Evolutionary conservation across 495 filamentous ascomycete species (phyloP).

Genomic region (Xylaria venustula): DNA sequence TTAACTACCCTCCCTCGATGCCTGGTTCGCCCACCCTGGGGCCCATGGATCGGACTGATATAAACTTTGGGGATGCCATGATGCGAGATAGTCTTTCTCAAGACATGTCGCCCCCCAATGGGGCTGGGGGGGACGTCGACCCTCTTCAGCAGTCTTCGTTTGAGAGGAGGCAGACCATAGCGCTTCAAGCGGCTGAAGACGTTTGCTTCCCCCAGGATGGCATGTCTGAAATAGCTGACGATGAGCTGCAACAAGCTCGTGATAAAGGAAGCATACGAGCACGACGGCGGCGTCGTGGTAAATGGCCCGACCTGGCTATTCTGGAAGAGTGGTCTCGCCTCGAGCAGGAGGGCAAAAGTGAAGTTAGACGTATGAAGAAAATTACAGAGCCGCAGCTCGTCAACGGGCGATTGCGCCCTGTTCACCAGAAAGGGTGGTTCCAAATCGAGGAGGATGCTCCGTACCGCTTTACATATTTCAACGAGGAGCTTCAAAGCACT

Average conservation of each 20-base stretch:
- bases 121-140: constrained; percentile 37
- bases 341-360: constrained; percentile 87
- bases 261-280: constrained; percentile 30
- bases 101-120: constrained; percentile 45
- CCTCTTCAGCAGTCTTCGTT: constrained; percentile 29
- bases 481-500: constrained; percentile 90
- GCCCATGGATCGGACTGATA: constrained; percentile 44
- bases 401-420: constrained; percentile 78
- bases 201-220: constrained; percentile 88
- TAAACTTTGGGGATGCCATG: constrained; percentile 79
- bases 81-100: constrained; percentile 57
- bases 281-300: constrained; percentile 53
- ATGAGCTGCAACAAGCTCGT: constrained; percentile 52
- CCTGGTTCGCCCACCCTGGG: constrained; percentile 70
- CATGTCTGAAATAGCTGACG: constrained; percentile 75
- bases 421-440: constrained; percentile 74
- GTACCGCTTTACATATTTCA: constrained; percentile 97
- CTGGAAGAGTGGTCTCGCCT: constrained; percentile 88
- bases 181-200: constrained; percentile 69
- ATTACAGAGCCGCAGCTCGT: constrained; percentile 91
- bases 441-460: constrained; percentile 85
- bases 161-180: constrained; percentile 48
- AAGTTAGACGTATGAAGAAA: constrained; percentile 84
- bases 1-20: constrained; percentile 96
- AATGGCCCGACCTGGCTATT: constrained; percentile 62